A percentile compares a stretch with the other conserved stretches of the same genome.
These are phyloP conservation scores for Neonectria punicea DNA, from an alignment of 2,329 filamentous ascomycete species.

Conservation along the genomic window DNA sequence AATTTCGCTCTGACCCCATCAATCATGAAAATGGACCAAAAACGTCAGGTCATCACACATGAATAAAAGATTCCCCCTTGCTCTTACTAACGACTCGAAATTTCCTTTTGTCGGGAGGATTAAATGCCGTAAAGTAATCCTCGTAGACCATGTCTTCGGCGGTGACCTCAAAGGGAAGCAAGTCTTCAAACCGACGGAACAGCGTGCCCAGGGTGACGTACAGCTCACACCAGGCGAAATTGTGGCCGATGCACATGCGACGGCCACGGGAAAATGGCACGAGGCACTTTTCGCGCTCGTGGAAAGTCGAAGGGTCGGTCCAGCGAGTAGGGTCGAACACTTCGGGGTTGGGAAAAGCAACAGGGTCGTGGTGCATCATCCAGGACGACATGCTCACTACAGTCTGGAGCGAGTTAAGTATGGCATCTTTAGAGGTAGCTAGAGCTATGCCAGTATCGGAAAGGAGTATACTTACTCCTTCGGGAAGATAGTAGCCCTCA, in stretches of 20 bases:
- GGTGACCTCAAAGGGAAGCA: constrained; percentile 1
- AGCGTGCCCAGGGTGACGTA: constrained; percentile 19
- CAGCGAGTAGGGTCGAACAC: constrained; percentile 20
- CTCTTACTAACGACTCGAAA: constrained; percentile 5
- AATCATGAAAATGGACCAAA: no score
- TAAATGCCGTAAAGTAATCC: constrained; percentile 12
- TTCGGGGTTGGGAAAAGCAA: constrained; percentile 16
- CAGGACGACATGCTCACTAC: constrained; percentile 24
- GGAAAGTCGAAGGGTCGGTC: constrained; percentile 15
- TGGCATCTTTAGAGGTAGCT: not conserved
- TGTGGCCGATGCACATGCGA: constrained; percentile 21
- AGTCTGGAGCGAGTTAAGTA: not conserved
- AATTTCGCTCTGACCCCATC: no score
- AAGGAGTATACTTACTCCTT: constrained; percentile 1
- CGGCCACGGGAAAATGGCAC: constrained; percentile 15
- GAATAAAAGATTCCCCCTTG: not conserved
- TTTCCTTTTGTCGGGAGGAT: constrained; percentile 6
- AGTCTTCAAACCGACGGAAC: constrained; percentile 16
- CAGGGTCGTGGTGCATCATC: constrained; percentile 22
- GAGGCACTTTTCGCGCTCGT: constrained; percentile 18
- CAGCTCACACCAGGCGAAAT: constrained; percentile 22
- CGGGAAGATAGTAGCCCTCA: constrained; percentile 18
- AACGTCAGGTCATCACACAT: not conserved
- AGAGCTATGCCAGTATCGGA: not conserved
- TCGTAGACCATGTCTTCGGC: constrained; percentile 10